Evolutionary conservation across 192 early-diverging fungal species (phyloP), one percentile per base, ranked within the genome.

Genomic region (Podila horticola): DNA sequence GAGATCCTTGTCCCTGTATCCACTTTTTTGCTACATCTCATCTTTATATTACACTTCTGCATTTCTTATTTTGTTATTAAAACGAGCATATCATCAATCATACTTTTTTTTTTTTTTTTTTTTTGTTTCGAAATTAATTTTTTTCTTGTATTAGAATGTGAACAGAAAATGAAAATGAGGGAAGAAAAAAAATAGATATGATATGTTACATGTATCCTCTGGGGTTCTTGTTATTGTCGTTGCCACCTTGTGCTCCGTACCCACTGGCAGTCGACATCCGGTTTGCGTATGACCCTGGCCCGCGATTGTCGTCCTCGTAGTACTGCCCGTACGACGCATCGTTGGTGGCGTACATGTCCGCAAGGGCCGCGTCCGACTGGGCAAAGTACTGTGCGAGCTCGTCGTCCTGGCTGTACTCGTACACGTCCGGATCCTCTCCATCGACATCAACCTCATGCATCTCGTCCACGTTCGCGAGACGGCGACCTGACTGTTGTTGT

Each of bases 391-490:
- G 77, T 10, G 77, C 71, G 30, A 81, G 31, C 34, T 73, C 71
- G 58, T 81, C 77, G 55, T 81, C 77, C 29, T 81, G 77, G 28
- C 66, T 69, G 55, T 81, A 73, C 60, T 81, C 77, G 66, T 73
- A 73, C 45, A 69, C 77, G 52, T 81, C 77, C n/a, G 60, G 71
- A 66, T 81, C 38, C 12, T 72, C 70, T 10, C 28, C 52, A 0
- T 68, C 71, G 19, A 34, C 28, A 55, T 58, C 70, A 6, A 38
- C 49, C 62, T 38, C 60, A 48, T 58, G 51, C 57, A 69, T 13
- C 2, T 73, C 64, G 1, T n/a, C 19, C 15, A n/a, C 4, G 2
- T 69, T 52, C 28, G 48, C 3, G 0, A 60, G 29, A 11, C 67
- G 31, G 28, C 63, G 29, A 9, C 33, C 26, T 24, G 29, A 38